Evolutionary conservation across 2,329 filamentous ascomycete genomes (phyloP), one percentile per base, ranked within the genome.

Genomic region (Arthrobotrys conoides): DNA sequence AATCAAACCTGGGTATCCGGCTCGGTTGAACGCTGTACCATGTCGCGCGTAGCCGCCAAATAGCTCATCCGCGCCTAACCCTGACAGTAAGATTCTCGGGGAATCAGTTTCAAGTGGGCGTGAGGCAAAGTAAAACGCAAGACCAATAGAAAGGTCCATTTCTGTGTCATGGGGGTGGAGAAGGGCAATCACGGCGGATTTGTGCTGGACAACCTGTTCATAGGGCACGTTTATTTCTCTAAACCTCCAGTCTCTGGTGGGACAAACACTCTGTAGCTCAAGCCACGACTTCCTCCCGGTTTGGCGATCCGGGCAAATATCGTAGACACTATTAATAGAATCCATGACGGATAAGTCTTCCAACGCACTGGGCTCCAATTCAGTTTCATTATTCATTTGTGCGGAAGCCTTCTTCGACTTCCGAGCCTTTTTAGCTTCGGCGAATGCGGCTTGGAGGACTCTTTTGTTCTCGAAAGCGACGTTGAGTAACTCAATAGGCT

Each of bases 401-500:
- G 83, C 76, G 33, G 48, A 82, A 76, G 36, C 81, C n/a, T 66
- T 61, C 80, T 75, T 76, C 12, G 53, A 57, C 38, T 76, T 67
- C 27, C 83, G 78, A 81, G 69, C 70, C 67, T 82, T 83, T 48
- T 81, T 84, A 82, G 82, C 67, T 33, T 80, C 82, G 73, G 84
- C 86, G 20, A 86, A 86, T 12, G 88, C 85, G 51, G 89, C 87
- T 2, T 87, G 90, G 76, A 88, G 90, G 80, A 91, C 89, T 36
- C 93, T 89, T 0, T 94, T 95, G 81, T 99, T 99, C 84, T 99
- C 93, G 82, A 99, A 99, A 0, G 95, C 96, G 55, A 99, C 95
- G 81, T 99, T 99, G 80, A 99, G 88, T 8, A 99, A 87, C 83
- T 98, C 96, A 78, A 99, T 90, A 0, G 88, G 86, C 82, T 96